Evolutionary conservation across 2,329 filamentous ascomycete species (phyloP).

Genomic region (Graphilbum ipis-grandicollis): DNA sequence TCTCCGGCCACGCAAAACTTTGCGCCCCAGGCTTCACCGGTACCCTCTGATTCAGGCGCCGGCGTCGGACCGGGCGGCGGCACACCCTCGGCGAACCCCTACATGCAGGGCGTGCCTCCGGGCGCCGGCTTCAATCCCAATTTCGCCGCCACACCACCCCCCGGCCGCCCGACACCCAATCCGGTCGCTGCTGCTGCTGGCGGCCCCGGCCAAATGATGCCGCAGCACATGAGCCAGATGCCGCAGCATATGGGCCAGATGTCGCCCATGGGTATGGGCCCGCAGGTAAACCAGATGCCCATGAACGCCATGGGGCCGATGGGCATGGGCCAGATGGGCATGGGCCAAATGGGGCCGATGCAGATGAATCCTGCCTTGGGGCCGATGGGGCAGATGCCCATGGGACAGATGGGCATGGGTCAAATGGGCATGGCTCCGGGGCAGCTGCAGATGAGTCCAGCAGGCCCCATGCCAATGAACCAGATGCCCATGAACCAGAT

Average conservation of each 20-base stretch:
- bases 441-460: conserved; percentile 3
- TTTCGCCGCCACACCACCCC: conserved; percentile 39
- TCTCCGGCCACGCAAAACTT: conserved; percentile 62
- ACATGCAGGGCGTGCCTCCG: conserved; percentile 41
- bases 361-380: conserved; percentile 10
- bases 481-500: conserved; percentile 19
- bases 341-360: conserved; percentile 14
- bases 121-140: conserved; percentile 39
- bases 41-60: conserved; percentile 55
- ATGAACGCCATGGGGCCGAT: conserved; percentile 13
- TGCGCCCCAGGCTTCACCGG: conserved; percentile 54
- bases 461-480: conserved; percentile 14
- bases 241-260: conserved; percentile 19
- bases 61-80: conserved; percentile 15
- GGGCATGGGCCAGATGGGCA: conserved; percentile 13
- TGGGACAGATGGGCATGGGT: conserved; percentile 13
- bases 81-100: conserved; percentile 59
- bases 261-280: conserved; percentile 8
- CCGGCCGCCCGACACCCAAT: conserved; percentile 36
- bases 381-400: conserved; percentile 21
- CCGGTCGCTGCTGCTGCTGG: conserved; percentile 21
- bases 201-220: conserved; percentile 33
- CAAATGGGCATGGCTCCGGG: conserved; percentile 17
- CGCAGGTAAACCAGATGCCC: conserved; percentile 18
- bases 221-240: conserved; percentile 25